phyloP scores from a whole-genome alignment of 352 stramenopile genomes.

The Globisporangium perplexum region DNA sequence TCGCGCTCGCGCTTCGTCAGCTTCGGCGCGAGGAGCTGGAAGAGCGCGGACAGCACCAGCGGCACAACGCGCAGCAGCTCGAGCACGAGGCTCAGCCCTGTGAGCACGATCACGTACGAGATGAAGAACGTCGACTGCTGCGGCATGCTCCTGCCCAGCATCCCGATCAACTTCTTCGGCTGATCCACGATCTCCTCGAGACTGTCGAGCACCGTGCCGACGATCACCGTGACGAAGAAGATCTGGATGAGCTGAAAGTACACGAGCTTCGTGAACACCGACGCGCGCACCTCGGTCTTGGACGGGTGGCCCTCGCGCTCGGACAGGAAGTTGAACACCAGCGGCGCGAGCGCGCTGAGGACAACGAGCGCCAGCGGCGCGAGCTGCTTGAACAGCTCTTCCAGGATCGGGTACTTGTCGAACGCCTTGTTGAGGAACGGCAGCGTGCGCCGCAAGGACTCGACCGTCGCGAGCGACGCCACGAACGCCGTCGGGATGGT shows the following conservation, averaged over 20 bases:
- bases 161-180: conserved; percentile 55
- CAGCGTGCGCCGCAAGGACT: conserved; percentile 51
- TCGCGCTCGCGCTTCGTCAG: conserved; percentile 53
- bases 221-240: conserved; percentile 76
- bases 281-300: conserved; percentile 52
- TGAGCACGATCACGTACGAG: conserved; percentile 73
- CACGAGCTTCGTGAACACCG: conserved; percentile 68
- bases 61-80: conserved; percentile 62
- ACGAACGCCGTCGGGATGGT: conserved; percentile 79
- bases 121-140: conserved; percentile 85
- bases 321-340: conserved; percentile 65
- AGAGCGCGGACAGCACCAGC: conserved; percentile 39
- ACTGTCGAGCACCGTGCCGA: conserved; percentile 71
- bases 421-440: conserved; percentile 65
- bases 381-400: conserved; percentile 67
- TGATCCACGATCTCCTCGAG: conserved; percentile 68
- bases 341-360: conserved; percentile 50
- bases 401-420: conserved; percentile 49
- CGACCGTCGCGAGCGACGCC: conserved; percentile 59
- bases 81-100: conserved; percentile 45
- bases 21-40: conserved; percentile 51
- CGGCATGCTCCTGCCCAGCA: conserved; percentile 72
- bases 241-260: conserved; percentile 84
- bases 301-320: conserved; percentile 62
- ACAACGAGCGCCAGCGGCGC: conserved; percentile 55